A percentile compares a stretch with the other conserved stretches of the same genome.
These are phyloP conservation scores for Quambalaria eucalypti DNA, from an alignment of 1,284 basidiomycete genomes.

Conservation along the genomic window DNA sequence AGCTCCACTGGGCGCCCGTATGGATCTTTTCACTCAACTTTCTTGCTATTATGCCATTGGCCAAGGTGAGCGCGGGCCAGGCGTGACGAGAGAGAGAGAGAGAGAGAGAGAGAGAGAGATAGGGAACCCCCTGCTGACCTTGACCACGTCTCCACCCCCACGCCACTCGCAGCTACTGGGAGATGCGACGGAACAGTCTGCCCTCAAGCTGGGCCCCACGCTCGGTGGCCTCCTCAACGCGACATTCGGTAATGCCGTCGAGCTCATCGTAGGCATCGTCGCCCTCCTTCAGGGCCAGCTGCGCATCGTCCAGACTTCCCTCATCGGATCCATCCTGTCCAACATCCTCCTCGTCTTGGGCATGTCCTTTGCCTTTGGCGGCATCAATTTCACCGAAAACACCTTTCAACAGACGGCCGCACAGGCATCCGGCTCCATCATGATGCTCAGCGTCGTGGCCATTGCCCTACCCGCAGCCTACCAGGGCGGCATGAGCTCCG, in stretches of 20 bases:
- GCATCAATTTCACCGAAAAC: constrained; percentile 37
- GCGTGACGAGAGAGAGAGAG: too few species aligned
- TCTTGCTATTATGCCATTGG: constrained; percentile 43
- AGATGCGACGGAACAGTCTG: constrained; percentile 43
- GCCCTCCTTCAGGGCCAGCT: constrained; percentile 54
- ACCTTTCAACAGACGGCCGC: constrained; percentile 44
- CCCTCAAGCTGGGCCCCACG: constrained; percentile 37
- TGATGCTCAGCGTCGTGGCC: constrained; percentile 81
- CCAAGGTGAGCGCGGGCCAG: constrained; percentile 19
- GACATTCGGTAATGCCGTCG: constrained; percentile 45
- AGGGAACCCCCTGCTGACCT: too few species aligned
- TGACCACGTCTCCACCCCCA: too few species aligned
- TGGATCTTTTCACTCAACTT: constrained; percentile 43
- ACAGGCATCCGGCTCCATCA: constrained; percentile 51
- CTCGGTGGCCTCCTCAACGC: constrained; percentile 44
- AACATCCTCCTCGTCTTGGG: constrained; percentile 45
- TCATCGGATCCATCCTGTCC: constrained; percentile 42
- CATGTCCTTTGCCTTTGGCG: constrained; percentile 43
- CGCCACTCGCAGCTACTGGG: constrained; percentile 29
- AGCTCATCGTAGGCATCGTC: constrained; percentile 54
- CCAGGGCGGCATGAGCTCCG: constrained; percentile 42
- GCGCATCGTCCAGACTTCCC: constrained; percentile 41
- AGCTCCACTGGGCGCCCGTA: constrained; percentile 35
- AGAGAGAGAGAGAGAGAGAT: too few species aligned
- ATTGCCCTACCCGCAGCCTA: constrained; percentile 87